phyloP scores from a whole-genome alignment of 345 rosid species.

The Cardamine chenopodiifolia region DNA sequence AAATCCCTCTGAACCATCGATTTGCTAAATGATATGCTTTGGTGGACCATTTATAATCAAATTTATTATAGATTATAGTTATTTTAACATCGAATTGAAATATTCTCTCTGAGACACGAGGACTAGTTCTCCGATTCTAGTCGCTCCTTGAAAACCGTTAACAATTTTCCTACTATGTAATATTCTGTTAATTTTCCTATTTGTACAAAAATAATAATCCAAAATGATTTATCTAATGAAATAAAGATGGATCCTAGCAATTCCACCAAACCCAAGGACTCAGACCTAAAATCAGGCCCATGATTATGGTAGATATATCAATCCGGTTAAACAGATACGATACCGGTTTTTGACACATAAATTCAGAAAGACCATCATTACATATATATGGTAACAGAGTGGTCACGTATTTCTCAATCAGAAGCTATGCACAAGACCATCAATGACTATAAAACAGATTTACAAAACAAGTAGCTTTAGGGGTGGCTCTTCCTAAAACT shows the following conservation, averaged over 20 bases:
- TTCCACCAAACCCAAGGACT: background rate
- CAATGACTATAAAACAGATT: conserved; percentile 28
- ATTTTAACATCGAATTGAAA: conserved; percentile 27
- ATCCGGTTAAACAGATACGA: background rate
- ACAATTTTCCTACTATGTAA: background rate
- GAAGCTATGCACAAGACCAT: conserved; percentile 26
- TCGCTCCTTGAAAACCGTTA: conserved; percentile 3
- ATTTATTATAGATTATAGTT: background rate
- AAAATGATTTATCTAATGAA: background rate
- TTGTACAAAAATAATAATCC: background rate
- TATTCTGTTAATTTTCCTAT: background rate
- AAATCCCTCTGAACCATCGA: conserved; percentile 23
- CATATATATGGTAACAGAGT: background rate
- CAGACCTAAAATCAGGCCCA: background rate
- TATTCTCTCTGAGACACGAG: conserved; percentile 31
- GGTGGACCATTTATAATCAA: conserved; percentile 16
- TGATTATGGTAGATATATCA: background rate
- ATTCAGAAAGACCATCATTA: background rate
- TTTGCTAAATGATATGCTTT: conserved; percentile 29
- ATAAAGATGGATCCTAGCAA: background rate
- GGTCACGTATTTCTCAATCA: background rate
- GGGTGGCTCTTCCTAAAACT: conserved; percentile 29
- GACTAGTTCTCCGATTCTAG: conserved; percentile 31
- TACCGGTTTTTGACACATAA: background rate
- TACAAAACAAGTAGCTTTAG: conserved; percentile 14